Evolutionary conservation across 352 stramenopile genomes (phyloP).

Genomic region (Elongisporangium anandrum): DNA sequence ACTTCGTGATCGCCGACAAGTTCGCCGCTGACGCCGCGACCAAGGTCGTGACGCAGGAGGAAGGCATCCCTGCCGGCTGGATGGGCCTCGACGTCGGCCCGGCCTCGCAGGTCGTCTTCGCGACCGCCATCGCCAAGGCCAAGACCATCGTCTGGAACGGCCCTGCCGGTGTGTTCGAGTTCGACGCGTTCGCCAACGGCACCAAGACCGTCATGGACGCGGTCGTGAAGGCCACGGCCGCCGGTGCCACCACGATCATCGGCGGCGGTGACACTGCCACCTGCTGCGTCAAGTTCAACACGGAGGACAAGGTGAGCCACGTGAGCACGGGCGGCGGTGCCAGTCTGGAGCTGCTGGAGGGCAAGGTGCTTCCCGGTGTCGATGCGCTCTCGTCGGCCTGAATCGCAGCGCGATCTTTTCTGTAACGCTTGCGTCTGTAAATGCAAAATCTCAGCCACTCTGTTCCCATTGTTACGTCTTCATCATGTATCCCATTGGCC

Average conservation of each 20-base stretch:
- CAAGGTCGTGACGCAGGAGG: slow-evolving; percentile 87
- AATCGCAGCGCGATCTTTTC: slow-evolving; percentile 15
- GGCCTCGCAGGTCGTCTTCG: slow-evolving; percentile 86
- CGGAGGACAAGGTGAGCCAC: slow-evolving; percentile 88
- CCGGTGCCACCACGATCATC: slow-evolving; percentile 96
- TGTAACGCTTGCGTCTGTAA: slow-evolving; percentile 13
- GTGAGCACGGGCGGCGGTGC: slow-evolving; percentile 94
- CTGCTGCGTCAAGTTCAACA: slow-evolving; percentile 86
- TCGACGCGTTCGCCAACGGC: slow-evolving; percentile 94
- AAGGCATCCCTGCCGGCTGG: slow-evolving; percentile 95
- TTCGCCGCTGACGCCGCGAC: slow-evolving; percentile 94
- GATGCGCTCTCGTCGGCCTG: slow-evolving; percentile 88
- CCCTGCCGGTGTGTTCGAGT: slow-evolving; percentile 99
- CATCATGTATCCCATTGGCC: too few species aligned
- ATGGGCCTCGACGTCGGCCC: slow-evolving; percentile 98
- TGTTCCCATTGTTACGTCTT: neutral
- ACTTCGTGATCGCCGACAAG: slow-evolving; percentile 98
- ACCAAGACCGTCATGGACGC: slow-evolving; percentile 96
- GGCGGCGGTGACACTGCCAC: slow-evolving; percentile 97
- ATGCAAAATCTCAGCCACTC: slow-evolving; percentile 1
- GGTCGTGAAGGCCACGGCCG: slow-evolving; percentile 93
- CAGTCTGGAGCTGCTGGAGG: slow-evolving; percentile 96
- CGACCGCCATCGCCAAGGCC: slow-evolving; percentile 64
- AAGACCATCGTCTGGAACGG: slow-evolving; percentile 99
- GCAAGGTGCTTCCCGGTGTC: slow-evolving; percentile 98